phyloP scores from a whole-genome alignment of 2,329 filamentous ascomycete species.

The Leptographium radiaticola region DNA sequence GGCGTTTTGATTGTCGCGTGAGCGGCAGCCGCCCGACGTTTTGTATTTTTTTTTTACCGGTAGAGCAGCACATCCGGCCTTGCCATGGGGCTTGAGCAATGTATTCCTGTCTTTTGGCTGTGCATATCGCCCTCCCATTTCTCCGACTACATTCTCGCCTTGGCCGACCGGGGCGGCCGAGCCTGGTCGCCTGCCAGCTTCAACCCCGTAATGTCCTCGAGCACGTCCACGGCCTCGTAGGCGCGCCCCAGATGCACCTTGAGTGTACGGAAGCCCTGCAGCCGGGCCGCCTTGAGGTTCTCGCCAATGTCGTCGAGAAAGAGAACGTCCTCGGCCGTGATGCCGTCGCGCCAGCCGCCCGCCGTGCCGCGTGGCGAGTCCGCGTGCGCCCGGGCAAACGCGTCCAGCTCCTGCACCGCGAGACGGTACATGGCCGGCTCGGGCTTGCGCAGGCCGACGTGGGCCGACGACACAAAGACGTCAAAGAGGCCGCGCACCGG shows the following conservation, averaged over 20 bases:
- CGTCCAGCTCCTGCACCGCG: constrained; percentile 53
- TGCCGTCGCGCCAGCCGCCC: constrained; percentile 33
- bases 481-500: constrained; percentile 63
- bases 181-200: constrained; percentile 43
- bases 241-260: constrained; percentile 72
- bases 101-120: too few species aligned
- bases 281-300: constrained; percentile 71
- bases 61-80: too few species aligned
- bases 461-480: constrained; percentile 75
- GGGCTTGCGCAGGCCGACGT: constrained; percentile 79
- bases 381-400: constrained; percentile 42
- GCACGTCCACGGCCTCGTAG: constrained; percentile 66
- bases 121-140: too few species aligned
- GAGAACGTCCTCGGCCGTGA: constrained; percentile 56
- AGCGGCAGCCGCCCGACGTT: constrained; percentile 1
- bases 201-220: constrained; percentile 65
- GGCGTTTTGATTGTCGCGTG: constrained; percentile 14
- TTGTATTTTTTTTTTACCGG: too few species aligned
- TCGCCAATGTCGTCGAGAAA: constrained; percentile 93
- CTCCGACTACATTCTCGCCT: constrained; percentile 29
- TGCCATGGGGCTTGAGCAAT: neutral
- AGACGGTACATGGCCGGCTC: constrained; percentile 69
- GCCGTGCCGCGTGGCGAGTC: constrained; percentile 21
- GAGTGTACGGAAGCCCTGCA: constrained; percentile 65
- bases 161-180: constrained; percentile 18